Evolutionary conservation across 192 early-diverging fungal species (phyloP).

Genomic region (Hyaloraphidium curvatum): DNA sequence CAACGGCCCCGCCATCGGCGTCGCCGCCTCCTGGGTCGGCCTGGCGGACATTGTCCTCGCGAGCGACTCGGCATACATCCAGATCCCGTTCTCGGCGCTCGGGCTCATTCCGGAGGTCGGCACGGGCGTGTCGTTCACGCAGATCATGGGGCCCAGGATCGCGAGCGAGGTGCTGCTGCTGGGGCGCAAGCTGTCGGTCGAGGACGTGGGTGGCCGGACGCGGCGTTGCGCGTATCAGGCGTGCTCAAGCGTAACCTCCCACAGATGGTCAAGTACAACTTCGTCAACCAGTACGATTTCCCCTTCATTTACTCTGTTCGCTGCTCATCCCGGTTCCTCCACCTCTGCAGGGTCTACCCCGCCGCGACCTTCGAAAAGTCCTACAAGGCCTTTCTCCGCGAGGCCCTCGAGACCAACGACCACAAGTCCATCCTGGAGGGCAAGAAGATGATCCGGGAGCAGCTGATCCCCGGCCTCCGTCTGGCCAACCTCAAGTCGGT

Average conservation of each 20-base stretch:
- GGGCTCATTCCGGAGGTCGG: slow-evolving; percentile 13
- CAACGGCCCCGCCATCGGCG: not conserved
- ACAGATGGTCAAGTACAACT: not conserved
- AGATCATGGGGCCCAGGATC: not conserved
- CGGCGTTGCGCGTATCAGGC: no score
- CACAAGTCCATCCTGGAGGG: no score
- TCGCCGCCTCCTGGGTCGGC: not conserved
- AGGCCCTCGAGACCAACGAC: not conserved
- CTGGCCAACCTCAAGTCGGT: no score
- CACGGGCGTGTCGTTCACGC: not conserved
- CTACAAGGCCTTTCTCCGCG: not conserved
- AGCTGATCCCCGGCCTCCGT: no score
- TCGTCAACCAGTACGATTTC: no score
- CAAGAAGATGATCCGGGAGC: no score
- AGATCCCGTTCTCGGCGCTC: slow-evolving; percentile 11
- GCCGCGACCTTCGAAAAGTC: not conserved
- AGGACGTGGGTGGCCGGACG: no score
- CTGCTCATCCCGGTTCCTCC: no score
- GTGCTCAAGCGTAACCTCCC: no score
- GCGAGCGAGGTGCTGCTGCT: not conserved
- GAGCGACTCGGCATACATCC: slow-evolving; percentile 9
- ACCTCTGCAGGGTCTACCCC: not conserved
- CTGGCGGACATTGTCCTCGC: slow-evolving; percentile 15
- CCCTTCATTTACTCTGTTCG: no score
- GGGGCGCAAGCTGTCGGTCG: not conserved